phyloP scores from a whole-genome alignment of 1,284 basidiomycete genomes.

The Ustilago hordei region DNA sequence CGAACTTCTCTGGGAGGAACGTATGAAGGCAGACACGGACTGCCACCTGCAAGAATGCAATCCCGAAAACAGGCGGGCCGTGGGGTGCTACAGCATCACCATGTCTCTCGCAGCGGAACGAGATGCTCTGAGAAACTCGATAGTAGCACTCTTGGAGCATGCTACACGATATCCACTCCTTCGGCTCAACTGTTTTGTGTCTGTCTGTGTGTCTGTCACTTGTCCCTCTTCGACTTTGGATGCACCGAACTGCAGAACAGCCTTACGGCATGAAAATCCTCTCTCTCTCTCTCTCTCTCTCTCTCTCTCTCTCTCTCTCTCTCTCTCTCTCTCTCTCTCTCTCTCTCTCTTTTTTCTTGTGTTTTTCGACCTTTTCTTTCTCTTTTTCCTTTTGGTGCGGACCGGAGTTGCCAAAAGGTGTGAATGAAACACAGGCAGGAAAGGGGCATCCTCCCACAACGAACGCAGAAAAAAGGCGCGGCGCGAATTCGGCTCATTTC shows the following conservation, averaged over 20 bases:
- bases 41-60: neutral
- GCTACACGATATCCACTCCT: neutral
- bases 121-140: neutral
- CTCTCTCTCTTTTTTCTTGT: no score
- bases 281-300: neutral
- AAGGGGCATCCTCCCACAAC: neutral
- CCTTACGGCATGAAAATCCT: slow-evolving; percentile 5
- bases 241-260: neutral
- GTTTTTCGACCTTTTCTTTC: neutral
- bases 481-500: slow-evolving; percentile 3
- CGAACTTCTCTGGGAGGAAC: neutral
- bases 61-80: neutral
- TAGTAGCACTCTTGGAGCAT: slow-evolving; percentile 19
- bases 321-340: no score
- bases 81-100: neutral
- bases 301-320: no score
- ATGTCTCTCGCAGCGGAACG: slow-evolving; percentile 1
- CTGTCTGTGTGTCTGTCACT: neutral
- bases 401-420: neutral
- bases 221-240: neutral
- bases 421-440: neutral
- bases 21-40: neutral
- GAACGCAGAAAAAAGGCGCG: neutral
- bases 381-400: neutral
- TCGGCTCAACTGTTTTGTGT: slow-evolving; percentile 2